These are phyloP conservation scores for Saccharomycopsis babjevae DNA, from an alignment of 805 yeast genomes.

Conservation along the genomic window DNA sequence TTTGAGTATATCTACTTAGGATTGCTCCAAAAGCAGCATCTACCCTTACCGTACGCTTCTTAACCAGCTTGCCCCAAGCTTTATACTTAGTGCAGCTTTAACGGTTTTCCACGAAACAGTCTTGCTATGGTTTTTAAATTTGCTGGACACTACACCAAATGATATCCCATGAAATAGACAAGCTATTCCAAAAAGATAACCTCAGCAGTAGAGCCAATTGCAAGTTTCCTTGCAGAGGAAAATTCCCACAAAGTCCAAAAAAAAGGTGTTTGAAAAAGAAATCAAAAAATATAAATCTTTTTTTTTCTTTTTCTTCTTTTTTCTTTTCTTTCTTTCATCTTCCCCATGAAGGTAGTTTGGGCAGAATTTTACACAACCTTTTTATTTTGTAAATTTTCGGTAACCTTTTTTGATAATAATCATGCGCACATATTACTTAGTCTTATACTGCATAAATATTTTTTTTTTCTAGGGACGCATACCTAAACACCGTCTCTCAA, in stretches of 20 bases:
- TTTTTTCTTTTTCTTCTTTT: neutral
- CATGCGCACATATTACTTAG: neutral
- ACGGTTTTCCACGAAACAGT: slow-evolving; percentile 7
- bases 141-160: neutral
- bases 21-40: slow-evolving; percentile 1
- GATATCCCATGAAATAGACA: neutral
- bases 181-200: neutral
- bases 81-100: slow-evolving; percentile 3
- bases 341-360: neutral
- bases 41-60: slow-evolving; percentile 5
- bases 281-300: neutral
- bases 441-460: too few species aligned
- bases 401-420: neutral
- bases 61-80: slow-evolving; percentile 5
- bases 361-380: neutral
- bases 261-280: neutral
- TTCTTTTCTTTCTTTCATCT: neutral
- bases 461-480: too few species aligned
- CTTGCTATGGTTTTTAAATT: neutral
- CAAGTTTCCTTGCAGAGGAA: neutral
- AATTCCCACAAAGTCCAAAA: neutral
- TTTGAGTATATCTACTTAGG: neutral
- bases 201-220: neutral
- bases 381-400: neutral
- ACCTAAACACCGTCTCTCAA: too few species aligned